Evolutionary conservation across 306 rosid species (phyloP), one percentile per base, ranked within the genome.

Genomic region (Lablab purpureus): DNA sequence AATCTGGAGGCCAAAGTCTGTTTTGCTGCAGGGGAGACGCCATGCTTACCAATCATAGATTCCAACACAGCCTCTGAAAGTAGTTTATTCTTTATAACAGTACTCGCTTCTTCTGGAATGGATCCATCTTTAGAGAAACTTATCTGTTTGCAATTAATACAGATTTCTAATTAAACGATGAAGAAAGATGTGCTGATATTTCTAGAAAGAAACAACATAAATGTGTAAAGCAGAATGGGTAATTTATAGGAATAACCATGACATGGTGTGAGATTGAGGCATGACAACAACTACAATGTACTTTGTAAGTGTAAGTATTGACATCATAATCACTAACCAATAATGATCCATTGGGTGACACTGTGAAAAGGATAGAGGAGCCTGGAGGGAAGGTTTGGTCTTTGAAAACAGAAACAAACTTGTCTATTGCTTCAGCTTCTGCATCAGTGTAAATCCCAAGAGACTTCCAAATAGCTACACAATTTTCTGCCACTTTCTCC

Each of bases 21-120:
- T 83, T 80, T 95, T 12, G 97, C 87, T 12, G 2, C 91, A 15
- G 99, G 98, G 59, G 99, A 95, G 23, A 95, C 98, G 0, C 97
- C 98, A 19, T 90, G 27, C 76, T 83, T 88, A 0, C 99, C 96
- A 15, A 95, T 51, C 54, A 95, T 90, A 4, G 99, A 88, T 72
- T 90, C 94, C 17, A 92, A 46, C 28, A 95, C 85, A 1, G 97
- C 87, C 81, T 89, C 96, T 34, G 89, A 79, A 8, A 93, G 91
- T 4, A 85, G 83, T 30, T 84, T 95, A 64, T 85, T 95, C 67
- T 93, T 89, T 15, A 95, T 91, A 19, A 81, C 87, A 10, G n/a
- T 75, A 1, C 4, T 40, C 17, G 71, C 88, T 28, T 11, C 82
- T 80, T 87, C 86, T 0, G 96, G 90, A 23, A 91, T 63, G 63